phyloP scores from a whole-genome alignment of 768 basidiomycete genomes.

The Rhizopogon roseolus region DNA sequence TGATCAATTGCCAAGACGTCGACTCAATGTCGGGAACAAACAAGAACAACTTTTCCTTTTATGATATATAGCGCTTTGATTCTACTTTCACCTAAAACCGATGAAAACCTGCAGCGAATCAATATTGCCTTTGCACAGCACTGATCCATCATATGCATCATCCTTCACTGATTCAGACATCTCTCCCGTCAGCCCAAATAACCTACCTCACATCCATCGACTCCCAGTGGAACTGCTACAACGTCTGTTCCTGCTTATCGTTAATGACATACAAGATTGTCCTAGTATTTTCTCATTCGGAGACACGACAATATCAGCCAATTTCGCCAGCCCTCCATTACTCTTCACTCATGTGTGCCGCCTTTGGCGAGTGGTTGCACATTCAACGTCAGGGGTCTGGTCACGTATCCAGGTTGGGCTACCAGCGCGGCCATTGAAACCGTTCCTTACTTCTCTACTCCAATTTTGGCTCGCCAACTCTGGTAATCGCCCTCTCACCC shows the following conservation, averaged over 20 bases:
- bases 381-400: not conserved
- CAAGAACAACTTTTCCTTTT: too few relatives aligned
- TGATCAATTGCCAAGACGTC: too few relatives aligned
- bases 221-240: not conserved
- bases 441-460: not conserved
- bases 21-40: too few relatives aligned
- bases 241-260: not conserved
- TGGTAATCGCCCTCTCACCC: not conserved
- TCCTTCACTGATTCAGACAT: too few relatives aligned
- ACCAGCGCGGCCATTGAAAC: not conserved
- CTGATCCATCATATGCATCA: too few relatives aligned
- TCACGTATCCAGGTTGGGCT: not conserved
- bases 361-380: not conserved
- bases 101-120: too few relatives aligned
- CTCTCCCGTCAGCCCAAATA: too few relatives aligned
- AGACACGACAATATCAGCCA: not conserved
- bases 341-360: not conserved
- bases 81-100: too few relatives aligned
- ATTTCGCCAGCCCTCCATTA: not conserved
- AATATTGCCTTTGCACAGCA: too few relatives aligned
- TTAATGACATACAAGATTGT: not conserved
- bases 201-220: not conserved
- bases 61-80: too few relatives aligned
- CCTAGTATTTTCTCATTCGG: not conserved
- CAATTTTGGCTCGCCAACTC: not conserved